Conservation (phyloP, 192 early-diverging fungal species). For the Backusella macrospora region DNA sequence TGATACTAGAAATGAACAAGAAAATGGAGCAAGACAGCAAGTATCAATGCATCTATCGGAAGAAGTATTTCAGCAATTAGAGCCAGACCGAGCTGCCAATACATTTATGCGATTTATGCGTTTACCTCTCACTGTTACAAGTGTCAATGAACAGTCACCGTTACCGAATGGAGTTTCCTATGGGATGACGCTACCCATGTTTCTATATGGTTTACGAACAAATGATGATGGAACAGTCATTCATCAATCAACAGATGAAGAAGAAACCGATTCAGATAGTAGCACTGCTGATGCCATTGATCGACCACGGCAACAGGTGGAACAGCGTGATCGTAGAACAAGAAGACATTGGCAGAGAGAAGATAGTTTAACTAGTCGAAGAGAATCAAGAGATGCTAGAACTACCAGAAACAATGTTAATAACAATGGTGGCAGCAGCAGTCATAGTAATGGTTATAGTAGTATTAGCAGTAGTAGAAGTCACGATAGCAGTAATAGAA, state of each 20-base stretch:
- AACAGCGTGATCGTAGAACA: too few relatives aligned
- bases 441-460: too few relatives aligned
- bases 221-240: neutral
- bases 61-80: conserved; percentile 1
- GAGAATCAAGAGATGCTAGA: too few relatives aligned
- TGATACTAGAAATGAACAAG: neutral
- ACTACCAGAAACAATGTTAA: too few relatives aligned
- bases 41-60: neutral
- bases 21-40: neutral
- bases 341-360: too few relatives aligned
- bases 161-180: neutral
- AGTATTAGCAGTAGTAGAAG: too few relatives aligned
- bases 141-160: neutral
- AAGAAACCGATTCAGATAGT: too few relatives aligned
- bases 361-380: too few relatives aligned
- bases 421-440: too few relatives aligned
- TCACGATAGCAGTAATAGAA: too few relatives aligned
- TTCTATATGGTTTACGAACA: neutral
- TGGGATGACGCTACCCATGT: conserved; percentile 1
- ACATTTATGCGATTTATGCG: conserved; percentile 12
- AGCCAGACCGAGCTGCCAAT: neutral
- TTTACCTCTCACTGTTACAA: neutral
- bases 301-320: too few relatives aligned
- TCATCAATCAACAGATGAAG: neutral
- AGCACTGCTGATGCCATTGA: too few relatives aligned